Conservation (phyloP, 768 basidiomycete species). For the Suillus variegatus region DNA sequence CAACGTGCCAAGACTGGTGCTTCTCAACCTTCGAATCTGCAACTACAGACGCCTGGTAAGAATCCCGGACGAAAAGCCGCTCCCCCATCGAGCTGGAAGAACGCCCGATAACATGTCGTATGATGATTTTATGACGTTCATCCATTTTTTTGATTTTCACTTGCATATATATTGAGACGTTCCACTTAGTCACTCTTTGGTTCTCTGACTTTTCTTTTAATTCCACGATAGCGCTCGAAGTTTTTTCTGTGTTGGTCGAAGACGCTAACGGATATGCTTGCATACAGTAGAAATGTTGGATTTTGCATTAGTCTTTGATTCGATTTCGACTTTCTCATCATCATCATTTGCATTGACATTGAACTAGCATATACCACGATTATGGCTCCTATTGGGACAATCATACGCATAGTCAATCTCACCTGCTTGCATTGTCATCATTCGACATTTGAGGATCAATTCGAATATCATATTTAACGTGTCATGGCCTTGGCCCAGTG, state of each 20-base stretch:
- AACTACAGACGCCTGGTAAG: conserved; percentile 18
- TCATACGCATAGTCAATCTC: not conserved
- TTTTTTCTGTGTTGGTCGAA: not conserved
- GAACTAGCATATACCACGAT: conserved; percentile 11
- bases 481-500: not conserved
- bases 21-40: conserved; percentile 21
- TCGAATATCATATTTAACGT: not conserved
- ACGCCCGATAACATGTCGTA: conserved; percentile 16
- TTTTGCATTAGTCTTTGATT: not conserved
- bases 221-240: not conserved
- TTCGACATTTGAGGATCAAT: not conserved
- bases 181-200: not conserved
- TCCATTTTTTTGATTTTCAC: not conserved
- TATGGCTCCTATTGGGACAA: not conserved
- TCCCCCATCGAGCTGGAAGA: conserved; percentile 69
- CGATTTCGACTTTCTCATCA: not conserved
- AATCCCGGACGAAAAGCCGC: conserved; percentile 34
- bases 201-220: not conserved
- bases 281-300: not conserved
- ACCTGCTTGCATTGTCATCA: not conserved
- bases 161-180: conserved; percentile 4
- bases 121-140: not conserved
- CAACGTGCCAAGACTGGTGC: conserved; percentile 37
- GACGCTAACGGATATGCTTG: not conserved
- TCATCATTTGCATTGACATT: conserved; percentile 10